Percentiles rank a stretch among this genome's conserved stretches.
Conservation (phyloP, 2,329 filamentous ascomycete genomes). For the Colletotrichum paranaense region DNA sequence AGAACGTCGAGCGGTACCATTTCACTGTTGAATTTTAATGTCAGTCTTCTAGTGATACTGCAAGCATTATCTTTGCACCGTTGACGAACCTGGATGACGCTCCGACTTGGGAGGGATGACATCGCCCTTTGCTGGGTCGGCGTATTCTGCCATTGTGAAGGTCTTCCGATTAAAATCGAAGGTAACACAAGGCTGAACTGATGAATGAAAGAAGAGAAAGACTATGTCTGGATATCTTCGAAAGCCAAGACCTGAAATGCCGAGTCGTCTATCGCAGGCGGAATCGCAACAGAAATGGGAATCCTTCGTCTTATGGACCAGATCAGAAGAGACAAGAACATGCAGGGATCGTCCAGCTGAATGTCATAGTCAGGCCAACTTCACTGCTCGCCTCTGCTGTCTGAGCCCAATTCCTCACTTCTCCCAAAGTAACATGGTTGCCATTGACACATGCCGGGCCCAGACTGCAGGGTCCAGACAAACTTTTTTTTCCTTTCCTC, state of each 20-base stretch:
- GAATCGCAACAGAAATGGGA: background rate
- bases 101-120: conserved; percentile 42
- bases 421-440: background rate
- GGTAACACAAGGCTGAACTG: background rate
- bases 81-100: conserved; percentile 42
- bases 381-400: background rate
- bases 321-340: background rate
- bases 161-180: background rate
- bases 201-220: background rate
- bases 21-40: conserved; percentile 55
- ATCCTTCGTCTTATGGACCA: conserved; percentile 27
- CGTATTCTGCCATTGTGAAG: conserved; percentile 6
- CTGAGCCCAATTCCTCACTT: background rate
- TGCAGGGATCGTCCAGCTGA: conserved; percentile 1
- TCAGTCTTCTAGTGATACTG: background rate
- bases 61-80: background rate
- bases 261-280: background rate
- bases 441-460: conserved; percentile 9
- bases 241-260: background rate
- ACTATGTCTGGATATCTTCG: background rate
- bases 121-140: conserved; percentile 12
- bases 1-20: conserved; percentile 80
- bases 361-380: background rate
- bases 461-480: conserved; percentile 25
- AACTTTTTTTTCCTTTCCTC: background rate